phyloP scores from a whole-genome alignment of 1,284 basidiomycete genomes.

The Ganoderma lucidum region DNA sequence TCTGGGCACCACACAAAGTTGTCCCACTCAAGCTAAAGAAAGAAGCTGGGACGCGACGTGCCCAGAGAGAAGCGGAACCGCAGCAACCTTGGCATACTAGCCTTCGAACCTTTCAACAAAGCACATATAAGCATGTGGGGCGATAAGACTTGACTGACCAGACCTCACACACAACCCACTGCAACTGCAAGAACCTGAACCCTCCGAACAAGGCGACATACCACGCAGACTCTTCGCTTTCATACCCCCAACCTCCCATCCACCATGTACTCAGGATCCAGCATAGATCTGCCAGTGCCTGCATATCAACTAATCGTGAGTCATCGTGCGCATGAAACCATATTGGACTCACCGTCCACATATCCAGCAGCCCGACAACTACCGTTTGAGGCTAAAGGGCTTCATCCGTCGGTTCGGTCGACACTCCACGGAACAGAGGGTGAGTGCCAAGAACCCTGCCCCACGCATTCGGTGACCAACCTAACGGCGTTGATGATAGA shows the following conservation, averaged over 20 bases:
- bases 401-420: conserved; percentile 13
- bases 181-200: too few species aligned
- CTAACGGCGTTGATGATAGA: neutral
- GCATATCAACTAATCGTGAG: neutral
- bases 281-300: conserved; percentile 1
- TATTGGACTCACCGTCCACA: neutral
- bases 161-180: neutral
- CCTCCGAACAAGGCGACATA: neutral
- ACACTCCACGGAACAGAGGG: neutral
- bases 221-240: neutral
- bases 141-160: neutral
- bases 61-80: conserved; percentile 4
- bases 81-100: conserved; percentile 15
- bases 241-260: neutral
- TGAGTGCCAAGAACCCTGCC: neutral
- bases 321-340: neutral
- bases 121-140: conserved; percentile 11
- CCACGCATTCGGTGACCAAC: neutral
- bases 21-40: conserved; percentile 14
- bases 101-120: neutral
- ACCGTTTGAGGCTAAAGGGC: conserved; percentile 9
- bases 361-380: neutral
- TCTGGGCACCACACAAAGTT: neutral
- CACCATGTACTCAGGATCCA: conserved; percentile 15
- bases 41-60: neutral